Evolutionary conservation across 2,329 filamentous ascomycete genomes (phyloP), one percentile per base, ranked within the genome.

Genomic region (Knoxdaviesia capensis): DNA sequence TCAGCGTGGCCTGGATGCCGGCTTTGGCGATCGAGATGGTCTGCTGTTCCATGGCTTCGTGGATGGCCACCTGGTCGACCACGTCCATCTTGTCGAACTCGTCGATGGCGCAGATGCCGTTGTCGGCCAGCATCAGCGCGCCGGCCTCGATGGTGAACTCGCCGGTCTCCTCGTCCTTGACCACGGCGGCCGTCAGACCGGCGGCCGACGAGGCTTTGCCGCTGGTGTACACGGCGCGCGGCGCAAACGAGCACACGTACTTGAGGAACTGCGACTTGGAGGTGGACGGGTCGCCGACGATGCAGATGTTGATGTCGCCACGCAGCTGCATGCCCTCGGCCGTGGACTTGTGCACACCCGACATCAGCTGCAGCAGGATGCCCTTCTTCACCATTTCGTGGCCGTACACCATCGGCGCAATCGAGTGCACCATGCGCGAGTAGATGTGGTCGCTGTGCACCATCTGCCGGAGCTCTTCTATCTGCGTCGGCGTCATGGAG

Each of bases 1-100:
- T 98, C 38, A 98, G 72, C 0, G 90, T 98, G 4, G 90, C 92
- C 58, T 98, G 90, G 45, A 98, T 98, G 53, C 90, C 90, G 5
- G 90, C 90, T 63, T 98, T 98, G 46, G 90, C 88, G 53, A 98
- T 98, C 6, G 86, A 94, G 49, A 98, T 98, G 5, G 90, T 98
- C 62, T 98, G 90, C 65, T 98, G 90, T 72, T 98, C 90, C 90
- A 98, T 98, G 45, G 90, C 90, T 74, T 98, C 90, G 71, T 98
- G 90, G 54, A 98, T 98, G 49, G 90, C 90, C 43, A 98, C 90
- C 63, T 98, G 90, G 57, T 98, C 90, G 41, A 66, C 77, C 47
- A 98, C 82, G 53, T 98, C 90, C 90, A 98, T 98, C 66, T 98
- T 98, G 73, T 98, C 90, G 52, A 98, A 98, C 57, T 98, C 90